Percentiles rank a stretch among this genome's conserved stretches.
Evolutionary conservation across 371 early-diverging fungal species (phyloP).

Genomic region (Entomophthora muscae): DNA sequence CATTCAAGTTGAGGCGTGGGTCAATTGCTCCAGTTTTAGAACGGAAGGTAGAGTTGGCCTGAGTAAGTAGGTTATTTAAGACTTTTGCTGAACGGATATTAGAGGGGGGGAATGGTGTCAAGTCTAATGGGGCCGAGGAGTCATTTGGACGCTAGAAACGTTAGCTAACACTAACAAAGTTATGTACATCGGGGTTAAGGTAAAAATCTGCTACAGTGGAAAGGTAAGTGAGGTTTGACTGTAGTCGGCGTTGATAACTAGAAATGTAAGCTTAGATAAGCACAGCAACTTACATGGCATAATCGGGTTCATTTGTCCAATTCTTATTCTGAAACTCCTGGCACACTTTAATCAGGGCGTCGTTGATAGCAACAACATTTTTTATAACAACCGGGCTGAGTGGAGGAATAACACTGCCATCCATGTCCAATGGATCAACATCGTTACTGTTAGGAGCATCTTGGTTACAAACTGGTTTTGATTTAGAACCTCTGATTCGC

Average conservation of each 20-base stretch:
- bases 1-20: not conserved
- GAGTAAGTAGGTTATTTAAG: constrained; percentile 11
- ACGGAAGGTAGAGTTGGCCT: not conserved
- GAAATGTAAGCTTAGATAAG: not conserved
- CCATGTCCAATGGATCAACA: not conserved
- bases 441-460: not conserved
- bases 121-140: not conserved
- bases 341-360: constrained; percentile 27
- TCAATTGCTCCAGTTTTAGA: not conserved
- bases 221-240: constrained; percentile 29
- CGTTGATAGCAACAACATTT: constrained; percentile 25
- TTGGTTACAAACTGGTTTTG: not conserved
- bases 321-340: constrained; percentile 20
- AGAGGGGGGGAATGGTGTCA: not conserved
- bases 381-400: not conserved
- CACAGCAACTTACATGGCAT: constrained; percentile 17
- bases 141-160: no score
- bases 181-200: constrained; percentile 24
- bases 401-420: constrained; percentile 1
- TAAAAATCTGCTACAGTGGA: constrained; percentile 34
- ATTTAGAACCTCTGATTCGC: not conserved
- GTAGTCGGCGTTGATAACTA: constrained; percentile 29
- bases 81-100: constrained; percentile 10
- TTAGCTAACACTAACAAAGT: no score
- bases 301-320: constrained; percentile 18